These are phyloP conservation scores for Yarrowia keelungensis DNA, from an alignment of 805 yeast species.

Conservation along the genomic window DNA sequence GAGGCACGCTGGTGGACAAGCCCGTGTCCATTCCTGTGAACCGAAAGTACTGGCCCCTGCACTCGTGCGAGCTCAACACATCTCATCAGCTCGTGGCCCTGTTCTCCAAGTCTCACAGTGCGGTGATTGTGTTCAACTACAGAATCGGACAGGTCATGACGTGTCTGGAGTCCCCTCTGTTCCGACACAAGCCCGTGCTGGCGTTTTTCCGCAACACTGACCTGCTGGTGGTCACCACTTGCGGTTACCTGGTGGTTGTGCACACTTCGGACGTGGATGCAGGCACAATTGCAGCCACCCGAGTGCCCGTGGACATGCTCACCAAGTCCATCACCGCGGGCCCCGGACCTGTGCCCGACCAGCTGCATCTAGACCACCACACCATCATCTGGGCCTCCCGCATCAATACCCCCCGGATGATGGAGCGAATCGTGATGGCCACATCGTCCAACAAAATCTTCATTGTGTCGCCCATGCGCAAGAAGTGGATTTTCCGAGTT, in stretches of 20 bases:
- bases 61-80: constrained; percentile 54
- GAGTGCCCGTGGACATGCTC: constrained; percentile 30
- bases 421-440: constrained; percentile 36
- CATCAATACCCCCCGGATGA: constrained; percentile 37
- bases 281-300: constrained; percentile 19
- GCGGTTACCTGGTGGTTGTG: constrained; percentile 35
- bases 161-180: constrained; percentile 30
- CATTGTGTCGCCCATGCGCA: constrained; percentile 36
- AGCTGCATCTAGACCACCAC: constrained; percentile 16
- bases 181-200: constrained; percentile 29
- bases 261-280: constrained; percentile 32
- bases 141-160: constrained; percentile 7
- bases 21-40: constrained; percentile 56
- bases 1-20: constrained; percentile 48
- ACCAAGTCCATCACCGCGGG: constrained; percentile 37
- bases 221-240: constrained; percentile 33
- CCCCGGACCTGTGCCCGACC: constrained; percentile 25
- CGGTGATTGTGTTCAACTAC: constrained; percentile 38
- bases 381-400: constrained; percentile 33
- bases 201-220: constrained; percentile 30
- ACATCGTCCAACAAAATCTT: constrained; percentile 21
- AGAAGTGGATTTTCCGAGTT: constrained; percentile 35
- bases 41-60: constrained; percentile 66
- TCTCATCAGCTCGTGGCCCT: constrained; percentile 36
- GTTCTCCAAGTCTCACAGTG: constrained; percentile 27